Evolutionary conservation across 2,329 filamentous ascomycete species (phyloP).

Genomic region (Aspergillus pseudoterreus): DNA sequence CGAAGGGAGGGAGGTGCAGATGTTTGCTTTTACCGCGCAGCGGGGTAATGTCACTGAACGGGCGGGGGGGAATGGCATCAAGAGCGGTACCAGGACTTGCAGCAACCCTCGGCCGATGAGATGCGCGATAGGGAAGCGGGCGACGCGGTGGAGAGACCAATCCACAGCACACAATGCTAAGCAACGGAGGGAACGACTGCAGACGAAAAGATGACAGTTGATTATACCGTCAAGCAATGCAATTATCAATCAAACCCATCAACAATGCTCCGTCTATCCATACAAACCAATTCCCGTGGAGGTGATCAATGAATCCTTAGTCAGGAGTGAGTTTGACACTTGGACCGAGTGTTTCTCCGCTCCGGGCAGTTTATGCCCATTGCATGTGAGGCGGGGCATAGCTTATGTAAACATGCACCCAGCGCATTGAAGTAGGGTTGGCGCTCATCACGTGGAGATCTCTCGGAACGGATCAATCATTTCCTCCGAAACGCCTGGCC

Average conservation of each 20-base stretch:
- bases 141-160: background rate
- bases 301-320: no score
- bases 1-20: conserved; percentile 9
- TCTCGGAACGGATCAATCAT: conserved; percentile 22
- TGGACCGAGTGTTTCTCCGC: no score
- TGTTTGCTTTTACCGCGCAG: conserved; percentile 17
- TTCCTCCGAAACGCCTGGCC: conserved; percentile 18
- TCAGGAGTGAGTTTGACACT: no score
- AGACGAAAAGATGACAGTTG: background rate
- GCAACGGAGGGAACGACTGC: background rate
- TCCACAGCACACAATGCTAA: background rate
- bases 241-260: background rate
- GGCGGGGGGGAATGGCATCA: conserved; percentile 28
- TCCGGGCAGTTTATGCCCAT: no score
- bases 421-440: conserved; percentile 18
- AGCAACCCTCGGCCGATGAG: conserved; percentile 8
- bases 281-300: no score
- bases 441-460: conserved; percentile 19
- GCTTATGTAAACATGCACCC: background rate
- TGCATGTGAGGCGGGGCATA: background rate
- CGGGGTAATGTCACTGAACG: conserved; percentile 22
- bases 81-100: conserved; percentile 16
- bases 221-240: background rate
- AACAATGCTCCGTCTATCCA: no score
- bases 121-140: conserved; percentile 5